Base-by-base conservation (phyloP, 106 monocot genomes). In the Chionographis japonica region DNA sequence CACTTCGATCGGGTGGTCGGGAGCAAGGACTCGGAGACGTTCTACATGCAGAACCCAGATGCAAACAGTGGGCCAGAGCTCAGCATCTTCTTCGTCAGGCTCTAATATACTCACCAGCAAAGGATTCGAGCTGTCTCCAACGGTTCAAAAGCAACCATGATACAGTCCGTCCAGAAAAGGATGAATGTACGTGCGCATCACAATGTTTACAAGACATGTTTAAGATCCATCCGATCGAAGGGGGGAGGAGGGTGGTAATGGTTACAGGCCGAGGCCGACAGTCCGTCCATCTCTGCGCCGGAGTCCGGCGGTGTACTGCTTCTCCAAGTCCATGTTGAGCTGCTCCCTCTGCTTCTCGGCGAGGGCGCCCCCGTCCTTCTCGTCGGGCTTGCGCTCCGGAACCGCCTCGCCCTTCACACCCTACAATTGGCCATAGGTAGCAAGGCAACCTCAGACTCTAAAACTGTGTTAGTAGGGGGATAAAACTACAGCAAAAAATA, bases 381-480 rank as follows among this genome's bases (percentile, higher is more conserved):
- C 68, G 41, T 75, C 76, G n/a, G 78, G 69, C 38, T 72, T 72
- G 64, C 18, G 46, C 63, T 84, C 89, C 13, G 65, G 71, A 50
- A 63, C 64, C 12, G 54, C 17, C 4, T 80, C 86, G 37, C 88
- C 85, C 73, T 95, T 97, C 75, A 97, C 92, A 72, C 97, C 97
- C 97, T 97, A 87, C 89, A 92, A 84, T 75, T 80, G 78, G 88
- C 94, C 89, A 89, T 76, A 83, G 75, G 83, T 70, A 93, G 81
- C 87, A 94, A 86, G 78, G 88, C 86, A 92, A 79, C 77, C 95
- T 92, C 95, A 97, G 92, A 84, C 82, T 97, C 89, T 97, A 85
- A 89, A 80, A 83, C 75, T 50, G 86, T 92, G 89, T 92, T 67
- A 92, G 92, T 97, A 77, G 60, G 50, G 61, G 56, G 75, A 58